A percentile compares a stretch with the other conserved stretches of the same genome.
Evolutionary conservation across 192 early-diverging fungal genomes (phyloP).

Genomic region (Coemansia sp.): DNA sequence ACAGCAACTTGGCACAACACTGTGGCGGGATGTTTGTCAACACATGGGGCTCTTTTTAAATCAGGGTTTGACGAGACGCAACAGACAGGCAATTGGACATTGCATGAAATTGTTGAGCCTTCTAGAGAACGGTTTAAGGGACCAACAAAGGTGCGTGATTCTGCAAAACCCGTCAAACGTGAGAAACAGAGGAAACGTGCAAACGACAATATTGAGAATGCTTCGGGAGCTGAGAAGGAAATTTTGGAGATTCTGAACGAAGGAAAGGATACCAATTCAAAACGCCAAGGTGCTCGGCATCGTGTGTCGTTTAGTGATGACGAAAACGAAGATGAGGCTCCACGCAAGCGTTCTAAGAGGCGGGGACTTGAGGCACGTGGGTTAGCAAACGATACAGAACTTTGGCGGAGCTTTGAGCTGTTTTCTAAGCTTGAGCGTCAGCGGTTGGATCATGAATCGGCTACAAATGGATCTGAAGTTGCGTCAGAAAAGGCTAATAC

Average conservation of each 20-base stretch:
- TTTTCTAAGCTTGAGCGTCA: conserved; percentile 40
- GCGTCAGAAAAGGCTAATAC: neutral
- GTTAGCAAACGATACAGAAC: conserved; percentile 30
- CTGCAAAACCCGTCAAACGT: conserved; percentile 57
- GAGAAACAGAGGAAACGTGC: conserved; percentile 21
- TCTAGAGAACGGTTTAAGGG: conserved; percentile 25
- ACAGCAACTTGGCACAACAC: conserved; percentile 85
- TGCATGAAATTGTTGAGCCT: conserved; percentile 21
- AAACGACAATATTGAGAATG: conserved; percentile 17
- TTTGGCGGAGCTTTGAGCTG: conserved; percentile 44
- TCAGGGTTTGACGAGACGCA: conserved; percentile 72
- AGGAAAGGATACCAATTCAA: conserved; percentile 11
- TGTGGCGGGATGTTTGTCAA: conserved; percentile 78
- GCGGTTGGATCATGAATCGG: conserved; percentile 11
- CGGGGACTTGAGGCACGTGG: conserved; percentile 17
- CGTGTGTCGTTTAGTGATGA: conserved; percentile 54
- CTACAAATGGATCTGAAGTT: neutral
- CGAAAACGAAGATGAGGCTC: conserved; percentile 23
- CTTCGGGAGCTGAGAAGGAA: conserved; percentile 35
- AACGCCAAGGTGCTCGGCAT: conserved; percentile 19
- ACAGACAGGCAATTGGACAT: conserved; percentile 64
- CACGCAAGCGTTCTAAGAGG: conserved; percentile 24
- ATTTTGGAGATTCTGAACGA: conserved; percentile 44
- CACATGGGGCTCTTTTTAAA: conserved; percentile 68
- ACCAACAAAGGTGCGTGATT: conserved; percentile 18